A percentile compares a stretch with the other conserved stretches of the same genome.
These are phyloP conservation scores for Thamnidium elegans DNA, from an alignment of 192 early-diverging fungal genomes.

Conservation along the genomic window DNA sequence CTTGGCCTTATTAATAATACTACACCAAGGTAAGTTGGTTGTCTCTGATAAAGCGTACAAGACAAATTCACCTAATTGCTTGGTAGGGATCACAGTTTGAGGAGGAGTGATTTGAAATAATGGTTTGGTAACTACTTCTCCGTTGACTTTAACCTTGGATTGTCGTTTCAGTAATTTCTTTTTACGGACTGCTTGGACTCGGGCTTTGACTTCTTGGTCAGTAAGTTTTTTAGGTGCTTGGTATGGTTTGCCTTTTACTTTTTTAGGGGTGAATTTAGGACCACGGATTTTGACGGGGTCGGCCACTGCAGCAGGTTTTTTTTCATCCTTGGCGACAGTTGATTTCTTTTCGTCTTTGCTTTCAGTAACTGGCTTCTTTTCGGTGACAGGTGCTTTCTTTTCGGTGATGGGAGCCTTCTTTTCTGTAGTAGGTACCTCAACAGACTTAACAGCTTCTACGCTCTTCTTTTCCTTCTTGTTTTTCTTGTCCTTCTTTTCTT, in stretches of 20 bases:
- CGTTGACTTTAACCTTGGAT: not conserved
- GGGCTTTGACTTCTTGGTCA: constrained; percentile 1
- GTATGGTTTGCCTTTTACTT: not conserved
- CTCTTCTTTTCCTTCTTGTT: constrained; percentile 3
- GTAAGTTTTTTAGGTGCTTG: constrained; percentile 14
- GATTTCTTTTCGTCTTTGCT: not conserved
- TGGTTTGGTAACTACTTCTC: not conserved
- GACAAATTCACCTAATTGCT: constrained; percentile 45
- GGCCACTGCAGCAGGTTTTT: not conserved
- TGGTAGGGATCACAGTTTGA: constrained; percentile 1
- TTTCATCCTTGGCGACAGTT: not conserved
- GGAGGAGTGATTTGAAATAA: constrained; percentile 3
- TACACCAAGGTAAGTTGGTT: constrained; percentile 30
- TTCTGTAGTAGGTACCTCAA: not conserved
- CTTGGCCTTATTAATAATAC: constrained; percentile 32
- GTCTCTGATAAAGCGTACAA: constrained; percentile 44
- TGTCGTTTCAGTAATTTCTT: constrained; percentile 2
- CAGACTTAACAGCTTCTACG: not conserved
- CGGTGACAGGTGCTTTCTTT: not conserved
- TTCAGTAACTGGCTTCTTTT: not conserved
- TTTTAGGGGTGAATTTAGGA: not conserved
- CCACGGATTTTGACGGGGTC: not conserved
- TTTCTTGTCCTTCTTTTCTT: constrained; percentile 24
- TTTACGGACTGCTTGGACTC: not conserved
- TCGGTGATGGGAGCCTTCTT: not conserved